Evolutionary conservation across 2,329 filamentous ascomycete species (phyloP).

Genomic region (Aplosporella prunicola): DNA sequence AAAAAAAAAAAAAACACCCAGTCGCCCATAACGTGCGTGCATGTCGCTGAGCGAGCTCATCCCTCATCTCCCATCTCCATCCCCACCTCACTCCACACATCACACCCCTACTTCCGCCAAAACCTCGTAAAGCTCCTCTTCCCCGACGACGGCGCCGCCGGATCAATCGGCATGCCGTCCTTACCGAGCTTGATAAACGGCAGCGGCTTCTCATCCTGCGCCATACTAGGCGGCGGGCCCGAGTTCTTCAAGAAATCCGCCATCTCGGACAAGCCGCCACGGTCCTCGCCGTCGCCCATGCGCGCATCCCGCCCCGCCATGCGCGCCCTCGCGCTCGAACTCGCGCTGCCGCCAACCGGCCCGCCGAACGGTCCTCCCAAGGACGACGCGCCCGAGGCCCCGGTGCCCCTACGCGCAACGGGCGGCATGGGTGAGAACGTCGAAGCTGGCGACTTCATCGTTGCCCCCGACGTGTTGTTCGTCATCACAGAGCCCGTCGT

Average conservation of each 20-base stretch:
- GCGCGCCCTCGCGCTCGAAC: background rate
- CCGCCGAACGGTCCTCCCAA: background rate
- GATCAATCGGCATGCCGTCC: conserved; percentile 6
- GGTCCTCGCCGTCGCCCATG: conserved; percentile 1
- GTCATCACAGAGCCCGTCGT: too few relatives aligned
- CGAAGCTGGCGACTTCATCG: too few relatives aligned
- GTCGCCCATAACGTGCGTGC: too few relatives aligned
- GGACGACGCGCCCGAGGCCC: background rate
- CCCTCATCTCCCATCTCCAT: background rate
- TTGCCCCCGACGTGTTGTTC: too few relatives aligned
- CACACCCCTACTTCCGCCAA: conserved; percentile 5
- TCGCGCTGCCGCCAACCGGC: background rate
- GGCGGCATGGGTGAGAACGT: too few relatives aligned
- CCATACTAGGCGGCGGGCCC: conserved; percentile 25
- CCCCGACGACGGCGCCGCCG: background rate
- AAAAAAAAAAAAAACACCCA: background rate
- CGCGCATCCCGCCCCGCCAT: conserved; percentile 2
- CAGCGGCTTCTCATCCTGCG: conserved; percentile 1
- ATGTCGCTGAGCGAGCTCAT: too few relatives aligned
- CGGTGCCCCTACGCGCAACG: too few relatives aligned
- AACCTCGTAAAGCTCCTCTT: conserved; percentile 1
- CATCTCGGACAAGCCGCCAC: conserved; percentile 23
- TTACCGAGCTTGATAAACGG: conserved; percentile 9
- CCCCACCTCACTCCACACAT: background rate
- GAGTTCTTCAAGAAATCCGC: conserved; percentile 36